Evolutionary conservation across 305 asterid species (phyloP).

Genomic region (Nicotiana rustica): DNA sequence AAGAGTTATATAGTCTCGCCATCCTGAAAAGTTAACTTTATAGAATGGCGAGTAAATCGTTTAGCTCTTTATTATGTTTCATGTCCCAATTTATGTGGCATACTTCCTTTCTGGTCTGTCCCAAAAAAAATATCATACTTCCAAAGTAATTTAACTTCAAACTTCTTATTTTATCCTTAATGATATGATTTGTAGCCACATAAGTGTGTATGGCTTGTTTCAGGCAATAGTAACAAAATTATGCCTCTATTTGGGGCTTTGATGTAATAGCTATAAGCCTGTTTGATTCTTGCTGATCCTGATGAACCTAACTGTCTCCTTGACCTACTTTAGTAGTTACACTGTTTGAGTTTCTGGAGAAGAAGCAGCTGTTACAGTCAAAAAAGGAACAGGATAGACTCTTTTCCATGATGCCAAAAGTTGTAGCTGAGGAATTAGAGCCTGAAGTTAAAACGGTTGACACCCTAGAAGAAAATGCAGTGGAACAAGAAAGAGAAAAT

Average conservation of each 20-base stretch:
- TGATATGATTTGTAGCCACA: no score
- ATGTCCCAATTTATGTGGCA: no score
- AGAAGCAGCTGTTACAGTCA: slow-evolving; percentile 72
- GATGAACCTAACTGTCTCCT: slow-evolving; percentile 51
- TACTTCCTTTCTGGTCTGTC: no score
- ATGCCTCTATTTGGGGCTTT: slow-evolving; percentile 27
- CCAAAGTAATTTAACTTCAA: no score
- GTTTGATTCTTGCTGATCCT: neutral
- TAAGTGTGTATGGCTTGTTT: slow-evolving; percentile 9
- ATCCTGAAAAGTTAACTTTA: no score
- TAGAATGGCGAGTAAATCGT: no score
- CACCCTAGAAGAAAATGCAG: slow-evolving; percentile 49
- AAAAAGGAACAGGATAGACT: slow-evolving; percentile 75
- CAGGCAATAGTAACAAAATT: neutral
- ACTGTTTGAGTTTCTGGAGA: slow-evolving; percentile 63
- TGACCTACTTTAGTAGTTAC: slow-evolving; percentile 62
- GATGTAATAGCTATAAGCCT: neutral
- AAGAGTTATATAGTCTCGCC: neutral
- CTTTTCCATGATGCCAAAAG: slow-evolving; percentile 64
- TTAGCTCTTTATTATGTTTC: no score
- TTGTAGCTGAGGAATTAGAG: slow-evolving; percentile 76
- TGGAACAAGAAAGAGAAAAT: slow-evolving; percentile 38
- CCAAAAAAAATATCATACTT: no score
- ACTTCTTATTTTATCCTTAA: no score
- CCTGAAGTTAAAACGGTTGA: slow-evolving; percentile 50